A percentile compares a stretch with the other conserved stretches of the same genome.
phyloP scores from a whole-genome alignment of 352 stramenopile genomes.

The Globisporangium parvum region DNA sequence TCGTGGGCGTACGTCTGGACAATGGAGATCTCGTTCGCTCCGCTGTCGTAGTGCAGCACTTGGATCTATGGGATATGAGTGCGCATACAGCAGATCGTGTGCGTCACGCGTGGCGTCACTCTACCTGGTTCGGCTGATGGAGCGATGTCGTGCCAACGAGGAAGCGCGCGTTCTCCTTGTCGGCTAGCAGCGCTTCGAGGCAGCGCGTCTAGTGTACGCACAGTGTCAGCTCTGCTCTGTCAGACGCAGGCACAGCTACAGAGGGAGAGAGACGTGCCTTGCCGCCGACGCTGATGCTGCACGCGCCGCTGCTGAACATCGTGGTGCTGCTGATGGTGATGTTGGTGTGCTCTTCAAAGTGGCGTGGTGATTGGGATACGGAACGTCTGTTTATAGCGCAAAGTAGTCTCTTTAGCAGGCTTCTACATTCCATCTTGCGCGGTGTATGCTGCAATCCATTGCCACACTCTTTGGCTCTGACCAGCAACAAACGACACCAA shows the following conservation, averaged over 20 bases:
- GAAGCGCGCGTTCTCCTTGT: conserved; percentile 62
- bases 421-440: neutral
- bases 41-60: conserved; percentile 51
- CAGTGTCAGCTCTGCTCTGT: neutral
- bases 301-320: conserved; percentile 28
- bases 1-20: conserved; percentile 34
- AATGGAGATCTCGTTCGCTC: conserved; percentile 29
- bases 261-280: conserved; percentile 17
- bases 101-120: neutral
- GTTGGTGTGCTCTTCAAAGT: conserved; percentile 6
- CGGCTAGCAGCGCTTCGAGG: conserved; percentile 56
- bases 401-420: neutral
- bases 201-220: conserved; percentile 36
- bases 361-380: too few species aligned
- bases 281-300: conserved; percentile 36
- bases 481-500: neutral
- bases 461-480: neutral
- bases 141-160: conserved; percentile 58
- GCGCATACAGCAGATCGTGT: conserved; percentile 1
- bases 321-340: neutral
- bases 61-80: conserved; percentile 27
- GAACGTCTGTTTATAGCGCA: neutral
- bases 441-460: neutral
- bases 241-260: too few species aligned
- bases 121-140: conserved; percentile 61